Evolutionary conservation across 163 green algal species (phyloP), one percentile per base, ranked within the genome.

Genomic region (Chlorella variabilis): DNA sequence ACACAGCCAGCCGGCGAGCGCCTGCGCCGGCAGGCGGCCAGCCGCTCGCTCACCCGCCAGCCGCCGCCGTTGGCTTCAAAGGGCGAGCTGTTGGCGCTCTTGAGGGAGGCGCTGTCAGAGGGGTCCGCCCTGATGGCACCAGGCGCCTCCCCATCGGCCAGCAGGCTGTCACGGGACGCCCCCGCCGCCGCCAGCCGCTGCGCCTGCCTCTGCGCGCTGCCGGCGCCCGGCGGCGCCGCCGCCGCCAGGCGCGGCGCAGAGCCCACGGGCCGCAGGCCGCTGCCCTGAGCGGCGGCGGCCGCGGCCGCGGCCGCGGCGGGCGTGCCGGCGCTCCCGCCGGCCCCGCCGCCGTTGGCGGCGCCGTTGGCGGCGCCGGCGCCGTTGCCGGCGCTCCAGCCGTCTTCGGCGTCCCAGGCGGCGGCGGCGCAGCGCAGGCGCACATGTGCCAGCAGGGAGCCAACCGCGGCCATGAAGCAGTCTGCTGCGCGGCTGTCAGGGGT

Each of bases 401-500:
- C 39, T 36, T 62, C 70, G 0, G 42, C 29, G 2, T 77, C 67
- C 36, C 71, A n/a, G 2, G 25, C 33, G 2, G 69, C 66, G 3
- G 56, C 51, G 31, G 51, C 51, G 21, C 77, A 76, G 42, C 77
- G 63, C 63, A 85, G 66, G 36, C 74, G 70, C 11, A 79, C 58
- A 31, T 76, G 29, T 15, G 48, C 70, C 29, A 84, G 41, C 29
- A 83, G 49, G 7, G 45, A 76, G n/a, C 39, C 56, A 4, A 87
- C 83, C 0, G 83, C 83, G 0, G 54, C 61, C 25, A 87, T 84
- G 61, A 87, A 84, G 33, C 66, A 81, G 31, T 78, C 78, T 3
- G 83, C 70, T 27, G 83, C 83, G 2, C 58, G 58, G 58, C 41
- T 59, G 75, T 84, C 78, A 0, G 58, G 62, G 0, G 78, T 75